phyloP scores from a whole-genome alignment of 1,284 basidiomycete genomes.

The Marasmius tenuissimus region DNA sequence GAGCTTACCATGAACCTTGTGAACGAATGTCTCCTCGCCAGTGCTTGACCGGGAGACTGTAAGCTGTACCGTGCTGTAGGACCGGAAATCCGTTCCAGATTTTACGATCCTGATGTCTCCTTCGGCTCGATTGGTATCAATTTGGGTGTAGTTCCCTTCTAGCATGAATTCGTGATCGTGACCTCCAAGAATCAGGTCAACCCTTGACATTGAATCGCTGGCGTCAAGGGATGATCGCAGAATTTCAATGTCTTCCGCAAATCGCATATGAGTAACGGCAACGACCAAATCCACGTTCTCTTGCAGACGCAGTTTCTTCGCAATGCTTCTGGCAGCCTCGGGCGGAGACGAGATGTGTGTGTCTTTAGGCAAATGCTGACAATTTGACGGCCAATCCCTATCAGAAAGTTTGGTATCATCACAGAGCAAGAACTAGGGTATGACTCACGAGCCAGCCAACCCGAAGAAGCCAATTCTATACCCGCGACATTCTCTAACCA shows the following conservation, averaged over 20 bases:
- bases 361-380: constrained; percentile 12
- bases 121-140: neutral
- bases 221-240: neutral
- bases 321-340: neutral
- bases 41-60: neutral
- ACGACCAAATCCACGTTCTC: constrained; percentile 11
- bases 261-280: constrained; percentile 15
- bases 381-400: constrained; percentile 17
- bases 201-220: neutral
- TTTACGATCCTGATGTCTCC: constrained; percentile 10
- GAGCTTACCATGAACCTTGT: too few species aligned
- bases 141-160: neutral
- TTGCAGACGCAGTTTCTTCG: neutral
- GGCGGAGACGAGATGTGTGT: constrained; percentile 2
- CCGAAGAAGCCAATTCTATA: constrained; percentile 11
- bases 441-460: constrained; percentile 10
- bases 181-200: constrained; percentile 9
- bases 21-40: too few species aligned
- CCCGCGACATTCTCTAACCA: neutral
- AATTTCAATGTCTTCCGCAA: constrained; percentile 10
- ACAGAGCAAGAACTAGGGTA: neutral
- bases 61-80: constrained; percentile 3
- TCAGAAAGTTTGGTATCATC: neutral
- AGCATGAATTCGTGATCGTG: constrained; percentile 10
- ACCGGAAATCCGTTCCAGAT: constrained; percentile 10